Evolutionary conservation across 345 rosid species (phyloP), one percentile per base, ranked within the genome.

Genomic region (Sapria himalayana): DNA sequence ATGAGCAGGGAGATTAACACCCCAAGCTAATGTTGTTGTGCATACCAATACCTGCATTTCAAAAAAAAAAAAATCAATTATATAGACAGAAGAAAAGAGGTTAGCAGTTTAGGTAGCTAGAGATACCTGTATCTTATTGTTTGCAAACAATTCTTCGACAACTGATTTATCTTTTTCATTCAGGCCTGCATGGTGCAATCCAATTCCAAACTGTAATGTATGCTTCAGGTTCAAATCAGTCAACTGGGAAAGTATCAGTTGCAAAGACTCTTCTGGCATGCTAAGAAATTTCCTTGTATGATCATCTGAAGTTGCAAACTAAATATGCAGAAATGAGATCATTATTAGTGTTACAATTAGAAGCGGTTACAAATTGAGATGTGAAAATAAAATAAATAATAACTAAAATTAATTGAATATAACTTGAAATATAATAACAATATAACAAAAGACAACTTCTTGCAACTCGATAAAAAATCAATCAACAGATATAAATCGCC

Each of bases 11-110:
- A 81, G 74, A 54, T 86, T 86, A 54, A 86, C 94, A 39, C 94
- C 97, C 94, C 97, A 86, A 24, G 97, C 94, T 50, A 81, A 61
- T 18, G 97, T 86, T 63, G 94, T 86, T 46, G 97, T 86, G 54
- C 89, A 78, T 52, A 86, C 84, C 72, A 86, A 63, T 31, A 86
- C 94, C 97, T 86, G 46, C 20, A 5, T 49, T 18, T 13, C 11
- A 44, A 9, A 21, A 14, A 19, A 13, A 34, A 8, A 29, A 49
- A 4, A 23, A 7, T 41, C 29, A 27, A 23, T 10, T 33, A 40
- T 11, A 38, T 24, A 33, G 31, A 31, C 31, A 38, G 37, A 40
- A 7, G 11, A 29, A 17, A 44, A 14, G 45, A 47, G 29, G 25
- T 49, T 43, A 36, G 59, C 3, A 14, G 50, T 27, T 25, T 4